Conservation (phyloP, 768 basidiomycete species). For the Termitomyces heimii region DNA sequence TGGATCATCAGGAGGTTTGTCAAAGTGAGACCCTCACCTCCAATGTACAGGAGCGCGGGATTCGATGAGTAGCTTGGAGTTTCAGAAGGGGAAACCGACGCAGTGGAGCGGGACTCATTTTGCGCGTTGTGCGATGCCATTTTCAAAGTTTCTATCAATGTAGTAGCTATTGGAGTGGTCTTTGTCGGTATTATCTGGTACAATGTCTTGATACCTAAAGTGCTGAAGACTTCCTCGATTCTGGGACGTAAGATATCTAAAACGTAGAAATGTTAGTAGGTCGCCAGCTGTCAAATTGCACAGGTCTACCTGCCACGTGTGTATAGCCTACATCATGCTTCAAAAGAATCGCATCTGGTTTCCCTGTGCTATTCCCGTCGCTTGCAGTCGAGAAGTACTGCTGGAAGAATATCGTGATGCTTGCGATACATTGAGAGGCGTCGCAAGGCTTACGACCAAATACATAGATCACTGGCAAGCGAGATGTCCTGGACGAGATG, state of each 20-base stretch:
- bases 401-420: constrained; percentile 31
- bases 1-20: constrained; percentile 88
- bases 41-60: constrained; percentile 48
- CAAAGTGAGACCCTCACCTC: constrained; percentile 72
- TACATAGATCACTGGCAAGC: constrained; percentile 86
- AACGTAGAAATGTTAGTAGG: not conserved
- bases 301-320: constrained; percentile 50
- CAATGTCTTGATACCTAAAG: constrained; percentile 21
- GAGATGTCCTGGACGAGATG: constrained; percentile 56
- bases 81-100: constrained; percentile 5
- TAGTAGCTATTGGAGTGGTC: constrained; percentile 6
- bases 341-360: constrained; percentile 40
- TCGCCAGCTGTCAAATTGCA: too few relatives aligned
- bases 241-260: constrained; percentile 27
- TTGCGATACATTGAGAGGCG: constrained; percentile 39
- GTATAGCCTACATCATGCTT: constrained; percentile 77
- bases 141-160: too few relatives aligned
- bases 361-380: constrained; percentile 3
- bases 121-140: not conserved
- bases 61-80: constrained; percentile 10
- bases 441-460: constrained; percentile 75
- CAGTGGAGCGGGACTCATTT: not conserved
- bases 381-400: not conserved
- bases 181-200: constrained; percentile 29
- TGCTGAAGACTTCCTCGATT: constrained; percentile 21